Base-by-base conservation (phyloP, 495 filamentous ascomycete genomes). In the Emericellopsis terricola region DNA sequence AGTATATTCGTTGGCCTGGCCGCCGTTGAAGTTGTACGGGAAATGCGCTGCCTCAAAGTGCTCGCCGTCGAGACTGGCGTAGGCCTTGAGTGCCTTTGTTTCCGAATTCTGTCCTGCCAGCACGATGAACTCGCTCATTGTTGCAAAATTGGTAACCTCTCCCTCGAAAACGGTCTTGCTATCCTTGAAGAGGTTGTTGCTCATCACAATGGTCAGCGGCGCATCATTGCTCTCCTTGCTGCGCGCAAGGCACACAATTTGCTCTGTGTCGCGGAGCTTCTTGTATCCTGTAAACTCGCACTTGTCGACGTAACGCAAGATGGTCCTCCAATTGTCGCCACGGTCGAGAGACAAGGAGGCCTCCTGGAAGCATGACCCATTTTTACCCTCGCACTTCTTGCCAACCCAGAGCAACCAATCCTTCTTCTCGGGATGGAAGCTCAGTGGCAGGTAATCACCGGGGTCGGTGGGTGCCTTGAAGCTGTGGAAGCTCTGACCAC, bases 381-480 rank as follows among this genome's bases (percentile, higher is more conserved):
- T 32, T 27, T 52, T 51, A 5, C 43, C 52, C 19, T 56, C 53
- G 36, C 60, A 64, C 29, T 64, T 63, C 30, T 68, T 60, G 23
- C 86, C 86, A 27, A 73, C 77, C 86, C 85, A 99, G 38, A 99
- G 79, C 21, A 94, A 51, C 78, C 83, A 94, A 42, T 93, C 73
- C 41, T 64, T 71, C 39, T 80, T 64, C 33, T 72, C 68, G 6
- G 81, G 77, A 44, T 99, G 89, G 55, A 96, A 96, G 26, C 60
- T 52, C 36, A 78, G 60, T 18, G 64, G 63, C 3, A 65, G 4
- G 40, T 14, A 8, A 46, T 13, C 13, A 34, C 31, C 15, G 46
- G 51, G 4, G 69, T 73, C 28, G 49, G 55, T 42, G 11, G 64
- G 69, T 2, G 76, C 66, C 29, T 79, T 53, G 52, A 93, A 91